Evolutionary conservation across 306 rosid species (phyloP), one percentile per base, ranked within the genome.

Genomic region (Urtica urens): DNA sequence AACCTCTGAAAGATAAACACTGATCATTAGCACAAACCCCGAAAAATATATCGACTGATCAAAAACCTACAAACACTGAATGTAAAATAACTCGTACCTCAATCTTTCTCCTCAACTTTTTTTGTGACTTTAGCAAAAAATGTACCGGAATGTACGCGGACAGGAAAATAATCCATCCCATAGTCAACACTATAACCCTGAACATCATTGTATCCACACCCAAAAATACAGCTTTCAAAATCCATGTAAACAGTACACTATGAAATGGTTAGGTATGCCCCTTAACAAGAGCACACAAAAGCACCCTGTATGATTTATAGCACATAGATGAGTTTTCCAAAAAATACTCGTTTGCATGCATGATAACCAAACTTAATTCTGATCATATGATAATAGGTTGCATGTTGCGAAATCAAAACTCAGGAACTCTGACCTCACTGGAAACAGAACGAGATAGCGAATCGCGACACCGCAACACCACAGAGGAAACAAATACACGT

Each of bases 141-240:
- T 81, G 87, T 67, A 81, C 97, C 0, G 94, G 85, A 61, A 81
- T 78, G 77, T 79, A 90, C 24, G 82, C 57, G 1, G 87, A 84
- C 58, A 90, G 95, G 80, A 90, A 84, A 49, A 90, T 77, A 56
- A 90, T 79, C 95, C 97, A 90, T 62, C 95, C 95, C 22, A 84
- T 51, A 8, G 97, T 72, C 80, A 90, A 73, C 49, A 72, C 81
- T 16, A 84, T 37, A 66, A 75, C 92, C 92, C 97, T 90, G 93
- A n/a, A n/a, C 70, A 81, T 8, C 46, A 46, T 65, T 30, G 60
- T 35, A 4, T 39, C 3, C 18, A 16, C 25, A 25, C 5, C 5
- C 39, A 23, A 18, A 46, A 63, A 37, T n/a, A 38, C 27, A 24
- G 46, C 61, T 38, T 30, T 54, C 24, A 28, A 17, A 45, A 21